These are phyloP conservation scores for Debaryomyces sp. DNA, from an alignment of 1,139 yeast species.

Conservation along the genomic window DNA sequence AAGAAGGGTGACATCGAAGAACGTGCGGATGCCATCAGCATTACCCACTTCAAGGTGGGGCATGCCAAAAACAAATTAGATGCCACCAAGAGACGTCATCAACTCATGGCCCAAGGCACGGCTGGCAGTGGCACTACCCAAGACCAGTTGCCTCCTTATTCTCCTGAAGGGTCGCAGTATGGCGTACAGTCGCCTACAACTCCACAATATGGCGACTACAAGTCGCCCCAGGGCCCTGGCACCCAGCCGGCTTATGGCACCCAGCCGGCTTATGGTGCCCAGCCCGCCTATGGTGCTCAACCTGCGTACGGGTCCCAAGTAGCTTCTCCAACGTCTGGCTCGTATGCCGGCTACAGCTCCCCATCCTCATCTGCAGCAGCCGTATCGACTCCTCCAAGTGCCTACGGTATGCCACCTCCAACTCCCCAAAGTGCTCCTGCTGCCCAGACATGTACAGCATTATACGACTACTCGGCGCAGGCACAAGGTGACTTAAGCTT, in stretches of 20 bases:
- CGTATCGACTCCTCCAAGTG: conserved; percentile 42
- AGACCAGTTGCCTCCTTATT: conserved; percentile 32
- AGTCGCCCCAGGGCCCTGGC: conserved; percentile 19
- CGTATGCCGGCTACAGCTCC: conserved; percentile 19
- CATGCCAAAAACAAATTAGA: conserved; percentile 85
- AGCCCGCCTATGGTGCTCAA: conserved; percentile 18
- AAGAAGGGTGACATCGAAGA: conserved; percentile 94
- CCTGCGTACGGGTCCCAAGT: conserved; percentile 9
- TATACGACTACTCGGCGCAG: conserved; percentile 79
- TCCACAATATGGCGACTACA: conserved; percentile 23
- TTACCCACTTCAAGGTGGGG: conserved; percentile 88
- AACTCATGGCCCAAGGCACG: conserved; percentile 38
- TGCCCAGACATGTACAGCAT: conserved; percentile 67
- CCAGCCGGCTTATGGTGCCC: conserved; percentile 18
- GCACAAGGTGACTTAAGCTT: conserved; percentile 89
- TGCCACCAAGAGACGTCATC: conserved; percentile 76
- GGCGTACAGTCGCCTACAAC: conserved; percentile 16
- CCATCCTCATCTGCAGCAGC: conserved; percentile 17
- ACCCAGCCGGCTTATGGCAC: conserved; percentile 20
- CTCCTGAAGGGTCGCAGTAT: conserved; percentile 24
- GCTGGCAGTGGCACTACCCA: conserved; percentile 28
- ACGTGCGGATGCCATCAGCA: conserved; percentile 79
- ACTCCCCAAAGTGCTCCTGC: conserved; percentile 42
- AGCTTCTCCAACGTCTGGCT: conserved; percentile 15
- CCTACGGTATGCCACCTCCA: conserved; percentile 21